A percentile compares a stretch with the other conserved stretches of the same genome.
These are phyloP conservation scores for Nephelium lappaceum DNA, from an alignment of 345 rosid genomes.

Conservation along the genomic window DNA sequence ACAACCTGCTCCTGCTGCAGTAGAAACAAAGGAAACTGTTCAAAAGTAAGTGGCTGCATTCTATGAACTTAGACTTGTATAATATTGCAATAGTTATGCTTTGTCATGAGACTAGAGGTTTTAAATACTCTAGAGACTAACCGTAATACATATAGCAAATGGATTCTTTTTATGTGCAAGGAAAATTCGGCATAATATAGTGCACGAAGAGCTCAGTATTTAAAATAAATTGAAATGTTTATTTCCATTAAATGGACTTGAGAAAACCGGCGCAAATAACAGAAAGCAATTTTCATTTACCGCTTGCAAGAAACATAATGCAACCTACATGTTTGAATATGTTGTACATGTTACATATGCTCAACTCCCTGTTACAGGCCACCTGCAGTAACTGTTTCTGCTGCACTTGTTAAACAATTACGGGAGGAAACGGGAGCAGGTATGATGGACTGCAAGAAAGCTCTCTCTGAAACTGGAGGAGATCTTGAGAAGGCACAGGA, in stretches of 20 bases:
- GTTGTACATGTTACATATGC: slow-evolving; percentile 9
- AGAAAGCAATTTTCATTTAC: not conserved
- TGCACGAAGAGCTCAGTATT: not conserved
- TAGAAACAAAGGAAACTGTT: slow-evolving; percentile 57
- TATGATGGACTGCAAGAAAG: slow-evolving; percentile 99
- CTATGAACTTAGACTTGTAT: not conserved
- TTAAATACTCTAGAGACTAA: not conserved
- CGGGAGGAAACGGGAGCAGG: slow-evolving; percentile 98
- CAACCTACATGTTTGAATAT: not conserved
- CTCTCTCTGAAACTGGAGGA: slow-evolving; percentile 85
- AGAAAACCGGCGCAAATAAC: not conserved
- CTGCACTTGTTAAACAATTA: slow-evolving; percentile 86
- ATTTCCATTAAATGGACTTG: not conserved
- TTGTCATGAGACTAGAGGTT: not conserved
- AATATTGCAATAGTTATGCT: not conserved
- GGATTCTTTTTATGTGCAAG: not conserved
- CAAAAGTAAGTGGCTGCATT: slow-evolving; percentile 51
- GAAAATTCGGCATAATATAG: not conserved
- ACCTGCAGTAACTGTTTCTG: slow-evolving; percentile 57
- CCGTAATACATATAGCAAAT: not conserved
- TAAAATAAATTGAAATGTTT: not conserved
- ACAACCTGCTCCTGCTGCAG: slow-evolving; percentile 48
- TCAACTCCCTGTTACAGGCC: slow-evolving; percentile 48
- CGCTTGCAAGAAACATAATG: not conserved
- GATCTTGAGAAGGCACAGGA: slow-evolving; percentile 95